Base-by-base conservation (phyloP, 2,329 filamentous ascomycete species). In the Trichophyton verrucosum region DNA sequence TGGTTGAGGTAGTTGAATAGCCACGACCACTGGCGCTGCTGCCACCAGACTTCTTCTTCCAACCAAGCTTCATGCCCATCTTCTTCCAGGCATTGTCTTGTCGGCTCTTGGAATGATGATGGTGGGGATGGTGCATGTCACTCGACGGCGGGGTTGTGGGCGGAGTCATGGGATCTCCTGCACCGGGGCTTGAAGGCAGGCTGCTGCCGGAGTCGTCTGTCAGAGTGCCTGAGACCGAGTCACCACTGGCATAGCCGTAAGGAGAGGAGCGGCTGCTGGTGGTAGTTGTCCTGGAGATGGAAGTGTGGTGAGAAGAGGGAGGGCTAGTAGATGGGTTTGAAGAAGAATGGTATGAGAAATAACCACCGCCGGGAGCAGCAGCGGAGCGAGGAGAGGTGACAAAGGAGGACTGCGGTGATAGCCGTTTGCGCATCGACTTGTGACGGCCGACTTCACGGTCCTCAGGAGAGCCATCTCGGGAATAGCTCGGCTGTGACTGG, bases 41-140 rank as follows among this genome's bases (percentile, higher is more conserved):
- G 51, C 40, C 58, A 15, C 36, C 49, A n/a, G 36, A 69, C 22
- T 69, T 70, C 65, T 75, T 75, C 64, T 75, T 76, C 62, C 74
- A 76, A 13, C 74, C 74, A 59, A 80, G 67, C 66, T 78, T 79
- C 71, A 78, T 75, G 2, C 77, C 77, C 76, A 79, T 78, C 65
- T 79, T 80, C 68, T 78, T 80, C 77, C 78, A 80, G 3, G 77
- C 74, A 65, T 78, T 78, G 57, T 80, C 75, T 62, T 73, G 68
- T 63, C 75, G 72, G 62, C 67, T 66, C 66, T 75, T 73, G n/a
- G 75, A 73, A 62, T 73, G 76, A 46, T 71, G 65, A 62, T 73
- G 77, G 46, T 71, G 40, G 47, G 70, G 65, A 51, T 71, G 40
- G 47, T 71, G 65, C 62, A 69, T 56, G 57, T 80, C 77, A 38